A percentile compares a stretch with the other conserved stretches of the same genome.
phyloP scores from a whole-genome alignment of 2,329 filamentous ascomycete species.

The Cercospora nicotianae region DNA sequence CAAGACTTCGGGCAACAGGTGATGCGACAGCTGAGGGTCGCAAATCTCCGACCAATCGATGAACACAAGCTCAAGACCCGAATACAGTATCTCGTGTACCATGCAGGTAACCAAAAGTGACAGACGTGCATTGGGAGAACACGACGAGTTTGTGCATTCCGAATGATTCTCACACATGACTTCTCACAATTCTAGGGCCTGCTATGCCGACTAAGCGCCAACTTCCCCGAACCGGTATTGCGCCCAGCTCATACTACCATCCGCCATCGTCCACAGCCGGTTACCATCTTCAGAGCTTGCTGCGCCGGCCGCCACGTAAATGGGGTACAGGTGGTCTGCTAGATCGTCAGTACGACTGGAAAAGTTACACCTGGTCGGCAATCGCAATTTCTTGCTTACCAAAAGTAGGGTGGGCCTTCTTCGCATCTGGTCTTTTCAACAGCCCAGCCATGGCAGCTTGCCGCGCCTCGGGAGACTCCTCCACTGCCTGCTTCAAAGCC shows the following conservation, averaged over 20 bases:
- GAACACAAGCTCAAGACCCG: not conserved
- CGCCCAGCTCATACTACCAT: constrained; percentile 41
- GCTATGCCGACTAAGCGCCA: constrained; percentile 5
- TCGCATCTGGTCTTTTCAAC: constrained; percentile 51
- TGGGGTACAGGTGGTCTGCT: constrained; percentile 50
- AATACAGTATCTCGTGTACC: not conserved
- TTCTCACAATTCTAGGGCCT: not conserved
- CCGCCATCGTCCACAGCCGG: constrained; percentile 38
- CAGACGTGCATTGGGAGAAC: not conserved
- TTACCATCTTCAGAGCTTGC: constrained; percentile 36
- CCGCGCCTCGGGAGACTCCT: constrained; percentile 33
- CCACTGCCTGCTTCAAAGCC: constrained; percentile 39
- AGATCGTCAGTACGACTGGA: not conserved
- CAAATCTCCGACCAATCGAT: not conserved
- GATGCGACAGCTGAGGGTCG: not conserved
- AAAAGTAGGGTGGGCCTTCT: constrained; percentile 62
- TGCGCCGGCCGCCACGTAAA: constrained; percentile 51
- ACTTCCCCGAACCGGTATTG: constrained; percentile 39
- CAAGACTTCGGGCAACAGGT: not conserved
- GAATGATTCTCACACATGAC: not conserved
- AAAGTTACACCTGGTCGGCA: not conserved
- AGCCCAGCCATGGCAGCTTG: constrained; percentile 40
- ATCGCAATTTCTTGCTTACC: constrained; percentile 31
- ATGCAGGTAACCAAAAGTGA: not conserved
- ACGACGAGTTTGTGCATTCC: not conserved